phyloP scores from a whole-genome alignment of 371 early-diverging fungal genomes.

The Capillidium rhysosporum region DNA sequence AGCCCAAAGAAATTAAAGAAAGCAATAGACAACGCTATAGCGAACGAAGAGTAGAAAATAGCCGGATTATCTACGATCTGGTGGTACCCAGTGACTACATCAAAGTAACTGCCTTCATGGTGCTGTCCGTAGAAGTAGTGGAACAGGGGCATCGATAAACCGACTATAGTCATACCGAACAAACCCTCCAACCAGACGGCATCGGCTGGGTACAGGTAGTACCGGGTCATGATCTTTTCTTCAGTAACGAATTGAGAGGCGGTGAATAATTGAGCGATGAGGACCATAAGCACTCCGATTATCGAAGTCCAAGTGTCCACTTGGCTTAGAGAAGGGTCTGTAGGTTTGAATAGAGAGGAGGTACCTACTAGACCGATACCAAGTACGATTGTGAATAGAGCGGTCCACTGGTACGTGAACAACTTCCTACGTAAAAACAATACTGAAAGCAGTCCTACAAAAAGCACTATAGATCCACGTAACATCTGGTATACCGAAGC shows the following conservation, averaged over 20 bases:
- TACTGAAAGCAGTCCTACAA: conserved; percentile 71
- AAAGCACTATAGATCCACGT: conserved; percentile 84
- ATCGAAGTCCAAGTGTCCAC: conserved; percentile 11
- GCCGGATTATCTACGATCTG: conserved; percentile 41
- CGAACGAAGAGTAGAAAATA: conserved; percentile 54
- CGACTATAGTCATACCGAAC: conserved; percentile 61
- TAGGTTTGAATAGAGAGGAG: conserved; percentile 27
- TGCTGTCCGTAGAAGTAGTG: conserved; percentile 40
- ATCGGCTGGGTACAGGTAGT: conserved; percentile 58
- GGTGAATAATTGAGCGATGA: conserved; percentile 80
- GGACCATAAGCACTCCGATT: conserved; percentile 60
- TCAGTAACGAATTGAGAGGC: conserved; percentile 88
- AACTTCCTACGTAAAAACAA: conserved; percentile 62
- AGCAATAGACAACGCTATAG: conserved; percentile 69
- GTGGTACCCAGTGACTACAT: conserved; percentile 47
- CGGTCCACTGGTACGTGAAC: conserved; percentile 55
- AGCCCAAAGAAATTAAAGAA: conserved; percentile 91
- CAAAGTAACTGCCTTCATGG: conserved; percentile 53
- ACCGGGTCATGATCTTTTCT: conserved; percentile 68
- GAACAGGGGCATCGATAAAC: conserved; percentile 49
- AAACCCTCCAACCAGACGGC: conserved; percentile 86
- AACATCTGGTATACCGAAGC: conserved; percentile 95
- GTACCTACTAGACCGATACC: conserved; percentile 80
- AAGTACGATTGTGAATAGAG: conserved; percentile 49
- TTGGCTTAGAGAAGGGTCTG: conserved; percentile 6